A percentile compares a stretch with the other conserved stretches of the same genome.
Evolutionary conservation across 225 moss, liverwort and hornwort species (phyloP).

Genomic region (Anthoceros angustus): DNA sequence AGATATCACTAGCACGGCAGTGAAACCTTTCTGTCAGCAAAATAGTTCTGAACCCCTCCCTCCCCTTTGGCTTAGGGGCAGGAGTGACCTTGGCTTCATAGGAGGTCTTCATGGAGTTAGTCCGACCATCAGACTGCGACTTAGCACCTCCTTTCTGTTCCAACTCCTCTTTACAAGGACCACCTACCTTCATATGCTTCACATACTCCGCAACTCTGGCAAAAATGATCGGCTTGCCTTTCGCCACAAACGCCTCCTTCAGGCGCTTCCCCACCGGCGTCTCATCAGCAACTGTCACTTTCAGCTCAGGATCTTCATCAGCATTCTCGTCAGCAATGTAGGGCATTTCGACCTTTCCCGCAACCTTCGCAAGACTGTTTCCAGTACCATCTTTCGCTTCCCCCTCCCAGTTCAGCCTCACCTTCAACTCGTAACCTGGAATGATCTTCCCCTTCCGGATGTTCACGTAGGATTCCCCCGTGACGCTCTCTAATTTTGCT

Average conservation of each 20-base stretch:
- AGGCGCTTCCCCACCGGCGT: conserved; percentile 60
- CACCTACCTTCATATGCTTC: conserved; percentile 77
- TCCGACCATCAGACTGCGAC: conserved; percentile 15
- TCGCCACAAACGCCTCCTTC: conserved; percentile 64
- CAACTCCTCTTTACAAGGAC: conserved; percentile 89
- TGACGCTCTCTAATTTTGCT: conserved; percentile 59
- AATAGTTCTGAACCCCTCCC: conserved; percentile 73
- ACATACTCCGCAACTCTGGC: conserved; percentile 48
- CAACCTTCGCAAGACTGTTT: conserved; percentile 34
- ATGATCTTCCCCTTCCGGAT: conserved; percentile 98
- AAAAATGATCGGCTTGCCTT: conserved; percentile 49
- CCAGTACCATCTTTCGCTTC: conserved; percentile 76
- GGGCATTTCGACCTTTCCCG: conserved; percentile 68
- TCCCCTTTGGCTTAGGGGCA: conserved; percentile 17
- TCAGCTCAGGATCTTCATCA: conserved; percentile 77
- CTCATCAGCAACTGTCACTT: conserved; percentile 56
- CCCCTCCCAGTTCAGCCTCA: conserved; percentile 58
- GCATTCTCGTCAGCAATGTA: conserved; percentile 97
- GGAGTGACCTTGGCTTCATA: conserved; percentile 7
- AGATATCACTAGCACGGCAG: conserved; percentile 69
- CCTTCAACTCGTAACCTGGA: conserved; percentile 84
- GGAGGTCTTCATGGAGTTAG: conserved; percentile 26
- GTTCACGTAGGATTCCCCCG: conserved; percentile 91
- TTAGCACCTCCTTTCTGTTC: conserved; percentile 41
- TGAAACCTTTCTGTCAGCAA: conserved; percentile 76